These are phyloP conservation scores for Nitzschia putrida DNA, from an alignment of 108 stramenopile genomes.

Conservation along the genomic window DNA sequence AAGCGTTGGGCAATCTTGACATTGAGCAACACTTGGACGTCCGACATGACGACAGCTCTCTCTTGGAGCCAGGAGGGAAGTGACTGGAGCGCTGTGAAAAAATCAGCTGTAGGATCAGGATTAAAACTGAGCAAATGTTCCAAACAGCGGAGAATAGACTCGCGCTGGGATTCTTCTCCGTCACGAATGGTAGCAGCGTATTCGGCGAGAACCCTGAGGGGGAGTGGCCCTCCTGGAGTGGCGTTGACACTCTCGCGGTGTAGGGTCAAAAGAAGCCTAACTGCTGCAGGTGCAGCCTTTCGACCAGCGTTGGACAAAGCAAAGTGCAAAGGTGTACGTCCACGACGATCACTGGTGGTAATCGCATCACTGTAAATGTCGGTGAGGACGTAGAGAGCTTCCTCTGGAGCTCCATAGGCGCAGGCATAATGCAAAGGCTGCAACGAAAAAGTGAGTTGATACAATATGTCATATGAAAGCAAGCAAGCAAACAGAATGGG, in stretches of 20 bases:
- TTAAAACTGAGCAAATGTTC: constrained; percentile 58
- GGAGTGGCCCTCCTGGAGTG: constrained; percentile 56
- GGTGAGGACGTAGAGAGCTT: constrained; percentile 61
- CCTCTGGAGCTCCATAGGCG: constrained; percentile 73
- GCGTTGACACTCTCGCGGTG: constrained; percentile 56
- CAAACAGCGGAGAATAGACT: constrained; percentile 54
- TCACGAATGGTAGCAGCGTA: constrained; percentile 54
- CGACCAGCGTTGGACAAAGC: constrained; percentile 72
- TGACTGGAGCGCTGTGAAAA: constrained; percentile 70
- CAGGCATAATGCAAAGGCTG: constrained; percentile 79
- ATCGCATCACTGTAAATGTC: constrained; percentile 57
- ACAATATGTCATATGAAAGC: not conserved
- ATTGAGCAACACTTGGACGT: constrained; percentile 65
- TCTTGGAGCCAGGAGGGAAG: constrained; percentile 71
- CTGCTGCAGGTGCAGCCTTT: constrained; percentile 65
- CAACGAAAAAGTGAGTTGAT: not conserved
- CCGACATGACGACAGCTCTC: constrained; percentile 56
- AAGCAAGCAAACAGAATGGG: not conserved
- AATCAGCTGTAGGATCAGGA: constrained; percentile 70
- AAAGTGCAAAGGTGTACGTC: constrained; percentile 75
- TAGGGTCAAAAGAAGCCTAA: constrained; percentile 51
- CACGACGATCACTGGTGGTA: constrained; percentile 47
- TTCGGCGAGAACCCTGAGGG: constrained; percentile 63
- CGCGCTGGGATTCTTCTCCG: constrained; percentile 37
- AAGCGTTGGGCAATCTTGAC: constrained; percentile 68